Percentiles rank a stretch among this genome's conserved stretches.
Conservation (phyloP, 2,329 filamentous ascomycete genomes). For the Piedraia hortae region DNA sequence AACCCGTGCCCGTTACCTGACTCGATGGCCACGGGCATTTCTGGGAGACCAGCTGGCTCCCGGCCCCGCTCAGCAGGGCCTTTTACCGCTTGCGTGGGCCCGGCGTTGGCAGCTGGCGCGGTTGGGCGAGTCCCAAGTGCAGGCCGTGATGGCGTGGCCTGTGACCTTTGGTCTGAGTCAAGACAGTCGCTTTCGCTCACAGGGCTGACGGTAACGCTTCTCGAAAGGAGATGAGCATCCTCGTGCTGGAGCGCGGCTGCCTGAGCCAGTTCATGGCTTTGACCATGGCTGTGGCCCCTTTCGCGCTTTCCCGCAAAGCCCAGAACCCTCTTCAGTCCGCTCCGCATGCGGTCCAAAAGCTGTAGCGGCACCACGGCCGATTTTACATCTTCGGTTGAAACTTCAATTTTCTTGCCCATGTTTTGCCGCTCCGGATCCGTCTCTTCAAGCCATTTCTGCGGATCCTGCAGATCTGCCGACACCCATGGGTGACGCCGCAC, state of each 20-base stretch:
- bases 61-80: slow-evolving; percentile 16
- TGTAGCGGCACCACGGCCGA: slow-evolving; percentile 72
- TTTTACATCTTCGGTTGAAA: slow-evolving; percentile 73
- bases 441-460: slow-evolving; percentile 66
- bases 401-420: slow-evolving; percentile 64
- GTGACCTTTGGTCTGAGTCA: slow-evolving; percentile 4
- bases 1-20: slow-evolving; percentile 16
- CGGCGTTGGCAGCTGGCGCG: slow-evolving; percentile 6
- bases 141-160: too few relatives aligned
- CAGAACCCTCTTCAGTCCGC: slow-evolving; percentile 30
- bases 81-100: slow-evolving; percentile 14
- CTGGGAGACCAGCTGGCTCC: slow-evolving; percentile 16
- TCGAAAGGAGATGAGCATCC: slow-evolving; percentile 43
- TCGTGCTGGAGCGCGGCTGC: slow-evolving; percentile 23
- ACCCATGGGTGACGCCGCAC: slow-evolving; percentile 93
- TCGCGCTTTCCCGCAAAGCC: slow-evolving; percentile 5
- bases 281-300: slow-evolving; percentile 31
- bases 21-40: slow-evolving; percentile 18
- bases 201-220: slow-evolving; percentile 45
- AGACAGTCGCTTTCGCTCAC: slow-evolving; percentile 13
- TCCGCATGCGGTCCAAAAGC: slow-evolving; percentile 60
- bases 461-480: slow-evolving; percentile 45
- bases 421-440: slow-evolving; percentile 60
- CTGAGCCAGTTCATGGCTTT: slow-evolving; percentile 23
- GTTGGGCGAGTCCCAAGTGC: too few relatives aligned